Evolutionary conservation across 495 filamentous ascomycete genomes (phyloP).

Genomic region (Chaetomium fimeti): DNA sequence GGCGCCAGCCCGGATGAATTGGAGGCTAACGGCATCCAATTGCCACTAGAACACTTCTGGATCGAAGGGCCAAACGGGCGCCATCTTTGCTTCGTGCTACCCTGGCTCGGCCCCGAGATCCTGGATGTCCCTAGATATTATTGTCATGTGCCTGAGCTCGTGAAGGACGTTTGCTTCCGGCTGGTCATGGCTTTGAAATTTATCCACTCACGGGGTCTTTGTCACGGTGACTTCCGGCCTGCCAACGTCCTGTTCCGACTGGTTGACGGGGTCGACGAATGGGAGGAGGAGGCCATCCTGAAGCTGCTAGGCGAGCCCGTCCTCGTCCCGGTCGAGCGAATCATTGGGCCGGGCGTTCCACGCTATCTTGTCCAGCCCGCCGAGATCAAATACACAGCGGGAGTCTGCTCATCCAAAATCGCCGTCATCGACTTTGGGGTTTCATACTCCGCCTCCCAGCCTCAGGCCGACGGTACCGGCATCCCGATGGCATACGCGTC

Average conservation of each 20-base stretch:
- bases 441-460: conserved; percentile 18
- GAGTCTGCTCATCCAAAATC: conserved; percentile 17
- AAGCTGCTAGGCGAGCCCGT: conserved; percentile 19
- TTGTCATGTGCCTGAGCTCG: conserved; percentile 10
- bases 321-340: background rate
- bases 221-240: conserved; percentile 34
- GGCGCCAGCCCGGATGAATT: conserved; percentile 8
- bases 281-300: conserved; percentile 20
- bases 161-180: conserved; percentile 32
- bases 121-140: background rate
- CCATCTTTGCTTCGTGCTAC: conserved; percentile 40
- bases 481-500: conserved; percentile 26
- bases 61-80: conserved; percentile 41
- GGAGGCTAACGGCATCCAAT: conserved; percentile 16
- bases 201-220: conserved; percentile 27
- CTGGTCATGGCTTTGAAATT: conserved; percentile 25
- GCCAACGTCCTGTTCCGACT: conserved; percentile 31
- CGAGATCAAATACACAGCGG: background rate
- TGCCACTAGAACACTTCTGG: conserved; percentile 37
- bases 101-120: conserved; percentile 24
- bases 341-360: conserved; percentile 20
- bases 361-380: conserved; percentile 24
- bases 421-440: conserved; percentile 35
- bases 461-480: conserved; percentile 16
- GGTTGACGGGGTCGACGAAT: conserved; percentile 26